Conservation (phyloP, 306 rosid species). For the Bauhinia variegata region DNA sequence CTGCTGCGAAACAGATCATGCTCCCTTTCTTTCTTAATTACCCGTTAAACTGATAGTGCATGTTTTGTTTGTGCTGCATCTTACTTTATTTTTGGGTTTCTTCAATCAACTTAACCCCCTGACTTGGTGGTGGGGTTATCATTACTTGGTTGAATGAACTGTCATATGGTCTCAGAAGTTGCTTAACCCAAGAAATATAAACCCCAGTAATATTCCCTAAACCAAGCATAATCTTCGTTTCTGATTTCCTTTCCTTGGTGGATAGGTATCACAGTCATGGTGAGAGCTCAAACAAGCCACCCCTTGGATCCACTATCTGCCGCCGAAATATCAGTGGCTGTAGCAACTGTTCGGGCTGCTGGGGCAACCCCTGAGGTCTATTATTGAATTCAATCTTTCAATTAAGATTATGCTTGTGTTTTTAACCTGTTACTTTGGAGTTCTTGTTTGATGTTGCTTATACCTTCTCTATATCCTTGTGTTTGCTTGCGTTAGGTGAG, state of each 20-base stretch:
- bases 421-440: slow-evolving; percentile 11
- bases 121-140: neutral
- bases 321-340: slow-evolving; percentile 88
- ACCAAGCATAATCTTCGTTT: no score
- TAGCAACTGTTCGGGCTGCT: slow-evolving; percentile 80
- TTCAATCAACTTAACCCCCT: neutral
- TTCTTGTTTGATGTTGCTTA: neutral
- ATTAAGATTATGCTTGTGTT: slow-evolving; percentile 14
- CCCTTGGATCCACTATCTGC: slow-evolving; percentile 82
- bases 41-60: slow-evolving; percentile 3
- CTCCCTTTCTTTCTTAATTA: neutral
- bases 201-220: neutral
- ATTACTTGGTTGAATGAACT: slow-evolving; percentile 5
- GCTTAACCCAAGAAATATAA: neutral
- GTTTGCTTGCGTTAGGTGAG: slow-evolving; percentile 55
- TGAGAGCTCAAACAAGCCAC: slow-evolving; percentile 73
- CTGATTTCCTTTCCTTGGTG: slow-evolving; percentile 29
- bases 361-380: slow-evolving; percentile 83
- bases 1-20: slow-evolving; percentile 1
- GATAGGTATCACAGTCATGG: slow-evolving; percentile 63
- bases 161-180: neutral
- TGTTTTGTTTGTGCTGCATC: neutral
- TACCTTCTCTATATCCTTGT: neutral
- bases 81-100: neutral
- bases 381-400: slow-evolving; percentile 1